phyloP scores from a whole-genome alignment of 805 yeast genomes.

The Kuraishia borneana region DNA sequence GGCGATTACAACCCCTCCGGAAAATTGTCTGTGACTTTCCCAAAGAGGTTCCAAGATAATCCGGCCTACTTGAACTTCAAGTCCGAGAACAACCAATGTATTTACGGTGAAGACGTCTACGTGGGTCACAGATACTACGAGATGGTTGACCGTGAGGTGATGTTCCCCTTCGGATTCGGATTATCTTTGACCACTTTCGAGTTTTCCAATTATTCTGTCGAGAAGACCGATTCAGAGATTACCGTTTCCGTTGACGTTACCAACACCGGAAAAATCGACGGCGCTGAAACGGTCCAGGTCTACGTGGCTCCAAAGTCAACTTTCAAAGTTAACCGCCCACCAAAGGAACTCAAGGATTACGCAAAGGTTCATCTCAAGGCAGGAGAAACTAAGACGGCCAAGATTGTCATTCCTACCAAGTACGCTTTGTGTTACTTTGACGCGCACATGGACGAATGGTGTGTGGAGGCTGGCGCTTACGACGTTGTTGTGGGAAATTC shows the following conservation, averaged over 20 bases:
- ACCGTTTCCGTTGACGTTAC: constrained; percentile 24
- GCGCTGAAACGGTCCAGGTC: constrained; percentile 45
- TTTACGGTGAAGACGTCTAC: constrained; percentile 34
- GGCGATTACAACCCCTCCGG: constrained; percentile 34
- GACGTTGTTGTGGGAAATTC: constrained; percentile 30
- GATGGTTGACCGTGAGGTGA: constrained; percentile 20
- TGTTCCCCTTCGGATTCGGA: constrained; percentile 34
- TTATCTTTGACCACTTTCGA: constrained; percentile 28
- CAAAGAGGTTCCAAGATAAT: constrained; percentile 19
- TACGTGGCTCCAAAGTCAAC: constrained; percentile 28
- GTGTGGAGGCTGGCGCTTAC: constrained; percentile 38
- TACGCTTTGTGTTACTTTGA: constrained; percentile 48
- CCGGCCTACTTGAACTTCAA: constrained; percentile 25
- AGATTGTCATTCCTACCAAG: constrained; percentile 27
- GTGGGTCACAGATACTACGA: constrained; percentile 34
- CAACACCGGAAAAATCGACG: constrained; percentile 34
- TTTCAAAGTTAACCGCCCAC: constrained; percentile 34
- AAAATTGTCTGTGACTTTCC: constrained; percentile 28
- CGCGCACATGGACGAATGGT: constrained; percentile 36
- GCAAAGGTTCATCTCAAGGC: constrained; percentile 34
- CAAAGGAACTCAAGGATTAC: constrained; percentile 51
- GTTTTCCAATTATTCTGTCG: constrained; percentile 17
- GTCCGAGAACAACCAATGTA: constrained; percentile 22
- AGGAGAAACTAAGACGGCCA: constrained; percentile 28
- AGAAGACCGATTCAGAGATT: constrained; percentile 8